Evolutionary conservation across 1,284 basidiomycete genomes (phyloP).

Genomic region (Ustilago esculenta): DNA sequence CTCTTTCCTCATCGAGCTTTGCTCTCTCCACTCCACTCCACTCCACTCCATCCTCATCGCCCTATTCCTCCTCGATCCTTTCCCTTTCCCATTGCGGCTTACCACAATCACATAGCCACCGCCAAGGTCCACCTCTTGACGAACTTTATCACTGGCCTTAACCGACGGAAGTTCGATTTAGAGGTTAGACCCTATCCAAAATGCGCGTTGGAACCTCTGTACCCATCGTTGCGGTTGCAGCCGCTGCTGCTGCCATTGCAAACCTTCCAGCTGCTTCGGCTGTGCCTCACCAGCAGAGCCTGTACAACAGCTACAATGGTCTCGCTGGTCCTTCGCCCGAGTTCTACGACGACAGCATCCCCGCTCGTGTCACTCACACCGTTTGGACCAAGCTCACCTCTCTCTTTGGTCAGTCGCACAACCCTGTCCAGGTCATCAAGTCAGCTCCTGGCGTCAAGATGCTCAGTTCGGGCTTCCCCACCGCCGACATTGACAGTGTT

Average conservation of each 20-base stretch:
- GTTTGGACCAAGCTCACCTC: constrained; percentile 35
- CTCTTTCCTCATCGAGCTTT: constrained; percentile 24
- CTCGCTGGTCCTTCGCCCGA: constrained; percentile 19
- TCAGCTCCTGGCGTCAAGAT: constrained; percentile 26
- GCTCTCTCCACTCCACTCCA: constrained; percentile 19
- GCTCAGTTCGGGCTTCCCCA: constrained; percentile 39
- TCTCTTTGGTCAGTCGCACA: constrained; percentile 23
- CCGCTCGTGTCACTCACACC: constrained; percentile 23
- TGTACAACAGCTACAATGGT: constrained; percentile 44
- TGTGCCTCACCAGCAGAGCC: constrained; percentile 34
- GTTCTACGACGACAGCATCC: constrained; percentile 48
- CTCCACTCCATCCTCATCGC: background rate
- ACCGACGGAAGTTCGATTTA: too few species aligned
- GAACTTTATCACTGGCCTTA: too few species aligned
- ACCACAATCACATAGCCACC: too few species aligned
- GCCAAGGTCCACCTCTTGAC: too few species aligned
- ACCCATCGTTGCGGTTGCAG: constrained; percentile 18
- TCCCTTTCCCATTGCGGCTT: too few species aligned
- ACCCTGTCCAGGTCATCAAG: constrained; percentile 29
- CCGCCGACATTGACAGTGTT: constrained; percentile 37
- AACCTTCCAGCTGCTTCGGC: constrained; percentile 18
- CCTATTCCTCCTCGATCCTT: background rate
- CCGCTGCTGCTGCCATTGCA: constrained; percentile 19
- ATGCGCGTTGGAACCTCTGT: constrained; percentile 24
- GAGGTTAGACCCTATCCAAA: too few species aligned